Conservation (phyloP, 129 eudicot genomes). For the Flaveria sonorensis region DNA sequence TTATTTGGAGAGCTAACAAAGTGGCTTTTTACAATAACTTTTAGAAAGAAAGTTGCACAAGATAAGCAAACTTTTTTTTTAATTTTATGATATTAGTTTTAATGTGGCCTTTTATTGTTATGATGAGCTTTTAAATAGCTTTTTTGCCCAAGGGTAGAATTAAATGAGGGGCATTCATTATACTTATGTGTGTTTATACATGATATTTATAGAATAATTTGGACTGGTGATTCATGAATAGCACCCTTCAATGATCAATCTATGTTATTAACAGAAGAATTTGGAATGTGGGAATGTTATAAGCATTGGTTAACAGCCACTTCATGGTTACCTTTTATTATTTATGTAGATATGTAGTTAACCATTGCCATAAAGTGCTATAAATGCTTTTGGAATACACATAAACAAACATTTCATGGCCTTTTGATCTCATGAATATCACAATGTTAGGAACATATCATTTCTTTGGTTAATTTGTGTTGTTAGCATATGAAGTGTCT, state of each 20-base stretch:
- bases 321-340: not conserved
- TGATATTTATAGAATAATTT: no score
- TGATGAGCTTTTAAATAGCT: not conserved
- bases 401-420: not conserved
- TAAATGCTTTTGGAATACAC: not conserved
- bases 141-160: not conserved
- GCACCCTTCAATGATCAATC: not conserved
- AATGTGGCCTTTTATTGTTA: not conserved
- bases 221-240: not conserved
- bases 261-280: not conserved
- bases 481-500: not conserved
- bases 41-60: no score
- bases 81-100: no score
- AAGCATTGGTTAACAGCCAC: not conserved
- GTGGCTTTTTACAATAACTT: not conserved
- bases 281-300: not conserved
- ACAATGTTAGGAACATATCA: slow-evolving; percentile 2
- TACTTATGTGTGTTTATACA: not conserved
- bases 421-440: not conserved
- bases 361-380: not conserved
- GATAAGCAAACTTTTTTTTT: no score
- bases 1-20: not conserved
- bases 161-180: not conserved
- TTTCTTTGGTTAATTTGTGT: not conserved
- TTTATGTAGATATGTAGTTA: not conserved